These are phyloP conservation scores for Iodosphaeria phyllophila DNA, from an alignment of 2,329 filamentous ascomycete species.

Conservation along the genomic window DNA sequence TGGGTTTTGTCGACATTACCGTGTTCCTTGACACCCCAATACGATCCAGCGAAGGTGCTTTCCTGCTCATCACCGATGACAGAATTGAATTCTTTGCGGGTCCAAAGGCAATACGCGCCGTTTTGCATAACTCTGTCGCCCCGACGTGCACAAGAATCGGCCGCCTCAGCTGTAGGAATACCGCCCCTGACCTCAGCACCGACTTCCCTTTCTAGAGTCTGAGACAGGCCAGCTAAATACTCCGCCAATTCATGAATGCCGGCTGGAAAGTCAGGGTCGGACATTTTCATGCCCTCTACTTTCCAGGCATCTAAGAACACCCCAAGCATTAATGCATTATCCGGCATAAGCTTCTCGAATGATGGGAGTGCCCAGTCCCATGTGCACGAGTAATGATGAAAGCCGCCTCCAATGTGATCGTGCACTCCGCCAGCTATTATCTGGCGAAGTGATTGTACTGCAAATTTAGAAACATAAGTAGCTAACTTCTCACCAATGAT, in stretches of 20 bases:
- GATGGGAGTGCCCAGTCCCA: conserved; percentile 85
- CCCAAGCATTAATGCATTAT: conserved; percentile 71
- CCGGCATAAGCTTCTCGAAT: conserved; percentile 93
- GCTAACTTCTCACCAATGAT: conserved; percentile 77
- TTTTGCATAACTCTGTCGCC: conserved; percentile 69
- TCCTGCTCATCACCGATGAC: conserved; percentile 48
- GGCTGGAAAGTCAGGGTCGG: conserved; percentile 49
- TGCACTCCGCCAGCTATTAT: conserved; percentile 41
- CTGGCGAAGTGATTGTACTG: conserved; percentile 57
- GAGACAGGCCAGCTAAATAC: conserved; percentile 62
- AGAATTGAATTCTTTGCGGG: conserved; percentile 64
- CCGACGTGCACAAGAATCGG: conserved; percentile 61
- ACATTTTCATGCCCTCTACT: not conserved
- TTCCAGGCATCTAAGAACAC: conserved; percentile 72
- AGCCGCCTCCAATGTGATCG: conserved; percentile 37
- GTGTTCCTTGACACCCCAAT: conserved; percentile 69
- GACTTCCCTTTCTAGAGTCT: conserved; percentile 35
- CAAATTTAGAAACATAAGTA: conserved; percentile 57
- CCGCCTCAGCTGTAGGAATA: conserved; percentile 78
- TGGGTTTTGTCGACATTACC: conserved; percentile 72
- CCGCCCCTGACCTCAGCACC: no score
- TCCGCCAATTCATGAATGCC: conserved; percentile 66
- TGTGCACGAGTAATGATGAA: conserved; percentile 69
- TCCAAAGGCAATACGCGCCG: conserved; percentile 92
- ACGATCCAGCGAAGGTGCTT: conserved; percentile 56